A percentile compares a stretch with the other conserved stretches of the same genome.
These are phyloP conservation scores for Eucalyptus victrix DNA, from an alignment of 345 rosid genomes.

Conservation along the genomic window DNA sequence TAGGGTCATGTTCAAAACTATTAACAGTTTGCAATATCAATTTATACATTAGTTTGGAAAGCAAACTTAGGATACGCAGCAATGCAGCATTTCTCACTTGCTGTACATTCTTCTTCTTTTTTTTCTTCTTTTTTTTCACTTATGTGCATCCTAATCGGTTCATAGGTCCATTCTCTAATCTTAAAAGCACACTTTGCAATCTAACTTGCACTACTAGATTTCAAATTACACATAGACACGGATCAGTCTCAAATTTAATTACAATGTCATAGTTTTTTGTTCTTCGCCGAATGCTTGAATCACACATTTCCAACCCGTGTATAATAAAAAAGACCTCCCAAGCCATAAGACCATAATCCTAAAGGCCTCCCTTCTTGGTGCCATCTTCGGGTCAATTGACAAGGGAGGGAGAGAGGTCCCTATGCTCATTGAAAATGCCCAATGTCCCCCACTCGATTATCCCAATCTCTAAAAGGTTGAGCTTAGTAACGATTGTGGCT, in stretches of 20 bases:
- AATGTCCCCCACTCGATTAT: too few relatives aligned
- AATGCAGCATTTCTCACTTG: not conserved
- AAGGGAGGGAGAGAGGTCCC: too few relatives aligned
- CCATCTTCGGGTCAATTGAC: too few relatives aligned
- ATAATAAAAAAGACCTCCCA: too few relatives aligned
- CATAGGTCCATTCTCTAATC: not conserved
- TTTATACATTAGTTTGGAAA: not conserved
- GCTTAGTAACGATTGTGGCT: not conserved
- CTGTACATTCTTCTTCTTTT: too few relatives aligned
- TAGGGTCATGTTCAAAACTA: not conserved
- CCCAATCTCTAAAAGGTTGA: too few relatives aligned
- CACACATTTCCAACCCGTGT: not conserved
- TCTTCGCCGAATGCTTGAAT: not conserved
- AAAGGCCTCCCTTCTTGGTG: too few relatives aligned
- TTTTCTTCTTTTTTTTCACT: rapidly evolving
- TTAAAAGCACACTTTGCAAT: not conserved
- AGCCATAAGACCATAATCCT: too few relatives aligned
- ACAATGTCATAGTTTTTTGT: not conserved
- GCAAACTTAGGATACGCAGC: not conserved
- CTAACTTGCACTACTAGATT: not conserved
- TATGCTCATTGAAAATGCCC: too few relatives aligned
- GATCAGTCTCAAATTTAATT: not conserved
- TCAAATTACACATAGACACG: not conserved
- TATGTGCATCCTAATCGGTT: not conserved
- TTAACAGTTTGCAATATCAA: not conserved